phyloP scores from a whole-genome alignment of 2,329 filamentous ascomycete species.

The Aspergillus tamarii region DNA sequence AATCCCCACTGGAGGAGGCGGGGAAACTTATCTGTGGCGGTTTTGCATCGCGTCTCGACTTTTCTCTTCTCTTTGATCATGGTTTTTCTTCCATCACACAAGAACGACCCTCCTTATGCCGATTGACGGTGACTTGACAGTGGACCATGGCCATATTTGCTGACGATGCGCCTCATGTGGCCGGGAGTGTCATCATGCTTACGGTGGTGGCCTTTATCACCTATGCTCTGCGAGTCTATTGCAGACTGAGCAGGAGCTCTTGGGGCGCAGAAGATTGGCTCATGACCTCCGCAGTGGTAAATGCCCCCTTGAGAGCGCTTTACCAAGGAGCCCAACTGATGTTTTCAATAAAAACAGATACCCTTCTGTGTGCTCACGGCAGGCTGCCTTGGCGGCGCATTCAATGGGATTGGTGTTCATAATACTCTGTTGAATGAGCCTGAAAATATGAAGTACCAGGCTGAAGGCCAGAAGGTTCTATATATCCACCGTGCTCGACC shows the following conservation, averaged over 20 bases:
- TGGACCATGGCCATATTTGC: slow-evolving; percentile 24
- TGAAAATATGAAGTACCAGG: slow-evolving; percentile 22
- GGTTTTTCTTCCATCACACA: background rate
- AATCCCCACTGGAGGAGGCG: background rate
- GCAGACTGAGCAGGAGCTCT: slow-evolving; percentile 21
- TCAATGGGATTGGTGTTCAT: slow-evolving; percentile 29
- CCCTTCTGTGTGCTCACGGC: slow-evolving; percentile 24
- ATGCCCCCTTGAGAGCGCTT: background rate
- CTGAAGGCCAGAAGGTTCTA: slow-evolving; percentile 23
- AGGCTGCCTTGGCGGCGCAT: slow-evolving; percentile 27
- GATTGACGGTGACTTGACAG: background rate
- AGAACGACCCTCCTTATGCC: background rate
- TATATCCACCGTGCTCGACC: background rate
- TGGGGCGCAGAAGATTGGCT: slow-evolving; percentile 30
- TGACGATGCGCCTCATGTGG: slow-evolving; percentile 24
- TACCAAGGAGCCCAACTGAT: slow-evolving; percentile 1
- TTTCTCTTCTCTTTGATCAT: background rate
- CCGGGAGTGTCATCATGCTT: slow-evolving; percentile 26
- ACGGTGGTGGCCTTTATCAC: slow-evolving; percentile 23
- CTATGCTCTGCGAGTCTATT: slow-evolving; percentile 24
- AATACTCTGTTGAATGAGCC: slow-evolving; percentile 16
- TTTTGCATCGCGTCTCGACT: background rate
- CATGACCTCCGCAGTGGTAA: slow-evolving; percentile 27
- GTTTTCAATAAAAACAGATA: slow-evolving; percentile 6
- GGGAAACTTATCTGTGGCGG: background rate